Evolutionary conservation across 148 eudicot genomes (phyloP).

Genomic region (Persicaria tinctoria): DNA sequence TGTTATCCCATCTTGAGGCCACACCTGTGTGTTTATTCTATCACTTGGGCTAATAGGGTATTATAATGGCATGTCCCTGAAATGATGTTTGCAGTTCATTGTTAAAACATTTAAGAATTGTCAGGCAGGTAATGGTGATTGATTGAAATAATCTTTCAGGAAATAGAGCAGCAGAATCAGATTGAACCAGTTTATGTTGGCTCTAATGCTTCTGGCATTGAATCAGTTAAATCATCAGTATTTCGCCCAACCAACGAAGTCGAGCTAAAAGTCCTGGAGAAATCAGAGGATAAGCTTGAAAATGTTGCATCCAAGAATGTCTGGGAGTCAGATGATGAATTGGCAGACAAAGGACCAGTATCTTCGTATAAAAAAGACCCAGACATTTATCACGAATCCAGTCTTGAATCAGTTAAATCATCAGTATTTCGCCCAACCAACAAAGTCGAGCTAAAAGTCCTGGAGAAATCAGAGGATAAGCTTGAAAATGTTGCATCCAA

Average conservation of each 20-base stretch:
- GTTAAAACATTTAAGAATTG: not conserved
- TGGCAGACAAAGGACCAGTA: slow-evolving; percentile 18
- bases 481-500: slow-evolving; percentile 18
- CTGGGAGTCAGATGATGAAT: slow-evolving; percentile 16
- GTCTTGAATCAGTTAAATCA: slow-evolving; percentile 11
- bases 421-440: slow-evolving; percentile 14
- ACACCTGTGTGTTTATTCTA: not conserved
- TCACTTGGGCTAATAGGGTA: not conserved
- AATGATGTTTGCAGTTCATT: not conserved
- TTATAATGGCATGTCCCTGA: not conserved
- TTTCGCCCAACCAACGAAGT: slow-evolving; percentile 13
- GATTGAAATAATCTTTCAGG: not conserved
- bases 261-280: slow-evolving; percentile 5
- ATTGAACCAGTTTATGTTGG: not conserved
- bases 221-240: slow-evolving; percentile 14
- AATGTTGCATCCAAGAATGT: slow-evolving; percentile 17
- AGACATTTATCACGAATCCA: slow-evolving; percentile 13
- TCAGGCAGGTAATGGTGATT: not conserved
- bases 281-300: slow-evolving; percentile 15
- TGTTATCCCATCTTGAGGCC: not conserved
- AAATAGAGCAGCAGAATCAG: not conserved
- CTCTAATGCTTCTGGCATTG: slow-evolving; percentile 17
- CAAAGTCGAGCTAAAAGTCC: slow-evolving; percentile 11
- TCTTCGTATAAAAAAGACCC: slow-evolving; percentile 18
- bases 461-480: slow-evolving; percentile 8